A percentile compares a stretch with the other conserved stretches of the same genome.
Evolutionary conservation across 2,329 filamentous ascomycete genomes (phyloP).

Genomic region (Monilinia laxa): DNA sequence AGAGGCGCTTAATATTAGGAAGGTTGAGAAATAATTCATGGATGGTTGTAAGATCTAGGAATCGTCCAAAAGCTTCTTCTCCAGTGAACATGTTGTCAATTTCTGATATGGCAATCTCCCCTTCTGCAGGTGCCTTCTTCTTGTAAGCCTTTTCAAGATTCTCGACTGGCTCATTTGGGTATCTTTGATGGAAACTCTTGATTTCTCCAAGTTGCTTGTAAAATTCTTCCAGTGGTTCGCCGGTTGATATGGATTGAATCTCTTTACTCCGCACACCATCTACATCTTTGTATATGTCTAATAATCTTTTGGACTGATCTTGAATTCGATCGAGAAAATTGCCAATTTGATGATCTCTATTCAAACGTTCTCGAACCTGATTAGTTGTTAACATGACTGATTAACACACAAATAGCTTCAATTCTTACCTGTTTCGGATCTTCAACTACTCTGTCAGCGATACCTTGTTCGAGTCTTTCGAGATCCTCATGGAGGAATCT

Average conservation of each 20-base stretch:
- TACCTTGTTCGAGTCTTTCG: constrained; percentile 90
- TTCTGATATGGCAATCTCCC: constrained; percentile 62
- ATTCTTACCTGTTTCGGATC: constrained; percentile 78
- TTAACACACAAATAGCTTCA: neutral
- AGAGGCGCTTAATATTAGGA: constrained; percentile 77
- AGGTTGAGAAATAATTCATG: constrained; percentile 92
- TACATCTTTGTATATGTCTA: constrained; percentile 81
- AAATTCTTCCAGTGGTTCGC: constrained; percentile 87
- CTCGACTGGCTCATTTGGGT: constrained; percentile 92
- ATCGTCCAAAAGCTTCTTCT: constrained; percentile 90
- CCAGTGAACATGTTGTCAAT: constrained; percentile 93
- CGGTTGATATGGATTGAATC: constrained; percentile 77
- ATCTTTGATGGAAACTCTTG: constrained; percentile 83
- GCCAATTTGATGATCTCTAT: constrained; percentile 87
- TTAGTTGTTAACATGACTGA: neutral
- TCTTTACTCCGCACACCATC: constrained; percentile 72
- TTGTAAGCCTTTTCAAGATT: constrained; percentile 94
- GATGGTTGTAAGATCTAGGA: constrained; percentile 79
- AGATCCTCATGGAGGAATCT: constrained; percentile 93
- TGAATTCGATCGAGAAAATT: constrained; percentile 87
- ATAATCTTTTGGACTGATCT: constrained; percentile 74
- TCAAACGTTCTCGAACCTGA: constrained; percentile 83
- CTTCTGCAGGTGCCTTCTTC: constrained; percentile 62
- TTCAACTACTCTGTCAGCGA: constrained; percentile 83
- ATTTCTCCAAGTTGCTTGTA: constrained; percentile 80